These are phyloP conservation scores for Ascochyta koolunga DNA, from an alignment of 2,329 filamentous ascomycete genomes.

Conservation along the genomic window DNA sequence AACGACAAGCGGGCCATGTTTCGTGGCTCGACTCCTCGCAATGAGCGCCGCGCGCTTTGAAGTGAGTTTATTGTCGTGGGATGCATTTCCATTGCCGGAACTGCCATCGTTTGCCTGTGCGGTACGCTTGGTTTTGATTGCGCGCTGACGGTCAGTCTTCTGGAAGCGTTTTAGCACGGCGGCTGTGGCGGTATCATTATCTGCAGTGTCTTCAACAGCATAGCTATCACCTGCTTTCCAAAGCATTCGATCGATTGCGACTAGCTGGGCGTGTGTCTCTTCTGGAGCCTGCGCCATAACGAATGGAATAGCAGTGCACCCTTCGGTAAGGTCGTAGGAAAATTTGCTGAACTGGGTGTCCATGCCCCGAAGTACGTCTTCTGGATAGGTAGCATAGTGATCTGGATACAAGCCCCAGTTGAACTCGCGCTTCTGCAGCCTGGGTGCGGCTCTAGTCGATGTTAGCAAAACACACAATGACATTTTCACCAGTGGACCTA, in stretches of 20 bases:
- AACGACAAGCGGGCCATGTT: neutral
- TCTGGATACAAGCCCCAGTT: neutral
- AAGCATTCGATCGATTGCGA: neutral
- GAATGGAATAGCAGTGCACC: conserved; percentile 4
- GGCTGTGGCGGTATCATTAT: neutral
- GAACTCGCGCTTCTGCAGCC: neutral
- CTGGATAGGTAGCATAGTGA: neutral
- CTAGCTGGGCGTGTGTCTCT: conserved; percentile 6
- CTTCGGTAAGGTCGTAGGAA: conserved; percentile 8
- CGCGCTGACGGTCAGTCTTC: neutral
- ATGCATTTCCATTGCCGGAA: neutral
- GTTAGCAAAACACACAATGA: neutral
- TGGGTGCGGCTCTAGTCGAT: neutral
- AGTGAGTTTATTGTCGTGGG: neutral
- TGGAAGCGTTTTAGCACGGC: neutral
- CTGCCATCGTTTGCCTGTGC: too few species aligned
- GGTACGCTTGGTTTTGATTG: neutral
- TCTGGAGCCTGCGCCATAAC: conserved; percentile 5
- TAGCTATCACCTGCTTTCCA: neutral
- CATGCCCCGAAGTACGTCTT: conserved; percentile 6
- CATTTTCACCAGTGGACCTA: neutral
- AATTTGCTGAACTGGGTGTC: conserved; percentile 14
- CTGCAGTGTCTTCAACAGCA: neutral
- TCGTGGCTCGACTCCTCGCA: conserved; percentile 1
- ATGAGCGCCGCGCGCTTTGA: conserved; percentile 13